phyloP scores from a whole-genome alignment of 768 basidiomycete genomes.

The Tephrocybe sp. region DNA sequence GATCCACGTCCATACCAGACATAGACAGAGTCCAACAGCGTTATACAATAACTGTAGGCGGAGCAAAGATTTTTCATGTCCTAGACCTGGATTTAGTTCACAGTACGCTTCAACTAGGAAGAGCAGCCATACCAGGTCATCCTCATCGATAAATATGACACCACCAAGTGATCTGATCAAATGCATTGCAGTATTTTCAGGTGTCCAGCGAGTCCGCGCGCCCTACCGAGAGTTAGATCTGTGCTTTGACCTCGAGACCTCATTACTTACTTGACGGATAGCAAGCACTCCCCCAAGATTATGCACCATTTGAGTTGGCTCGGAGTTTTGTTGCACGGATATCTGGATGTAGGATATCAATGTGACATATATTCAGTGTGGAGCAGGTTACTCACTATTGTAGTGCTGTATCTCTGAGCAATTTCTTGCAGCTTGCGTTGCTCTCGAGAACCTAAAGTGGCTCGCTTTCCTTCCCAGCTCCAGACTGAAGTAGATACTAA shows the following conservation, averaged over 20 bases:
- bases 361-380: neutral
- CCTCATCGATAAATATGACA: conserved; percentile 64
- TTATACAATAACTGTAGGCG: conserved; percentile 79
- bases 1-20: conserved; percentile 84
- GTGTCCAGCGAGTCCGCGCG: conserved; percentile 67
- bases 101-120: conserved; percentile 3
- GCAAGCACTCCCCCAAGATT: conserved; percentile 68
- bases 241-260: neutral
- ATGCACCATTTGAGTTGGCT: conserved; percentile 60
- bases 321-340: conserved; percentile 55
- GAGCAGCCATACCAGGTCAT: conserved; percentile 53
- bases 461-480: conserved; percentile 69
- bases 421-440: conserved; percentile 67
- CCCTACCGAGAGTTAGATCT: conserved; percentile 42
- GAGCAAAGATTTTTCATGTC: conserved; percentile 71
- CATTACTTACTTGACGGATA: conserved; percentile 61
- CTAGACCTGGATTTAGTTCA: conserved; percentile 27
- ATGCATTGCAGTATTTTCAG: conserved; percentile 84
- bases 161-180: conserved; percentile 52
- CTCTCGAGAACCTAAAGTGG: conserved; percentile 54
- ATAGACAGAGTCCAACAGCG: conserved; percentile 66
- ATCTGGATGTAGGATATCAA: conserved; percentile 24
- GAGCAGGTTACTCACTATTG: conserved; percentile 43
- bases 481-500: conserved; percentile 70
- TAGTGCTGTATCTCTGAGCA: conserved; percentile 69